Evolutionary conservation across 2,329 filamentous ascomycete species (phyloP), one percentile per base, ranked within the genome.

Genomic region (Diaporthe capsici): DNA sequence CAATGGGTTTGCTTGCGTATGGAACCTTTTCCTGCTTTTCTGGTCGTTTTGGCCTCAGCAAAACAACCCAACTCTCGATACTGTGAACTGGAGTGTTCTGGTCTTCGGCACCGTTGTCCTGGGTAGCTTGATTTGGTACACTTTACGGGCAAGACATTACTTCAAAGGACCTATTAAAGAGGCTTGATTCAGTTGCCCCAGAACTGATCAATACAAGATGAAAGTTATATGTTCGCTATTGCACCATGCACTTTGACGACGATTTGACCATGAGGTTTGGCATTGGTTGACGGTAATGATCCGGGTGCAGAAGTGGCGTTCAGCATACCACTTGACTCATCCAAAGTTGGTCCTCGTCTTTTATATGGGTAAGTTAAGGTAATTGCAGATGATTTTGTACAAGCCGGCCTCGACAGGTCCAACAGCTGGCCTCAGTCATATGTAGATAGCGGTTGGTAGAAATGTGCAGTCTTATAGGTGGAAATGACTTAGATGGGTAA

Each of bases 1-100:
- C 79, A 92, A 92, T 76, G 79, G 84, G 1, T 88, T 90, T 70
- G 87, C 89, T 1, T 89, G 88, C 78, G 72, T 84, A 4, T 92
- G 90, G 79, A 86, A 88, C 80, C 75, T 88, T 1, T 87, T 91
- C 61, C 84, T 91, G 4, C 85, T 89, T 12, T 91, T 92, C 81
- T 92, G 88, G 85, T 87, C 85, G 25, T 88, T 91, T 65, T 90
- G 87, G 87, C 89, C 83, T 0, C 84, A 84, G 5, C 78, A 77
- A 5, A 83, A 79, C 0, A 80, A 80, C 1, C 79, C 82, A 0
- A 80, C 81, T 4, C 79, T 83, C 0, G 79, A 81, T 0, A 85
- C 82, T 17, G 86, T 88, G 84, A 90, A 90, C 79, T 89, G 85
- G 77, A 86, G 84, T 42, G 80, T 87, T n/a, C 78, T 89, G 3